Percentiles rank a stretch among this genome's conserved stretches.
Conservation (phyloP, 129 eudicot species). For the carrot (Daucus carota) region DNA sequence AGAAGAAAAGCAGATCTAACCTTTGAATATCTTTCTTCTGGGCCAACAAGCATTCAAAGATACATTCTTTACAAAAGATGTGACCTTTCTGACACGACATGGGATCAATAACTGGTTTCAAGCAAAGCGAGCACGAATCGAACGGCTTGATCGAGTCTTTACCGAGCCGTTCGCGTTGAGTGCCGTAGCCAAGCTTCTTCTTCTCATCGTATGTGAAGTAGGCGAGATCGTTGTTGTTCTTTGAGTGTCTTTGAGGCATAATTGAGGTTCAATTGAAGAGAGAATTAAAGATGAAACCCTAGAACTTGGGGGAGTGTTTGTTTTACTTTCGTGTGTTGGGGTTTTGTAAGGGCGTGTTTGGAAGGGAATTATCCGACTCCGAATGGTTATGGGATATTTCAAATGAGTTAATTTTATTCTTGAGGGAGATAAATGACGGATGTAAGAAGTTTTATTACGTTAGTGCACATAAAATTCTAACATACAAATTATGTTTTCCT, state of each 20-base stretch:
- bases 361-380: not conserved
- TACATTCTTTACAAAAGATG: conserved; percentile 89
- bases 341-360: not conserved
- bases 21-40: conserved; percentile 96
- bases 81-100: conserved; percentile 86
- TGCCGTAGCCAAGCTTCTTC: conserved; percentile 84
- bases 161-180: conserved; percentile 88
- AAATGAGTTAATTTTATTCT: no score
- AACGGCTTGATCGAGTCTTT: conserved; percentile 93
- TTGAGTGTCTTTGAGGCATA: conserved; percentile 99
- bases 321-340: not conserved
- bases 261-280: not conserved
- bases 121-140: conserved; percentile 72
- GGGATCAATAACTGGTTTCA: conserved; percentile 83
- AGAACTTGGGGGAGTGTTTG: not conserved
- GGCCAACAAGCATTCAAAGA: conserved; percentile 69
- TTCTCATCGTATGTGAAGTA: conserved; percentile 96
- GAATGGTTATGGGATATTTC: no score
- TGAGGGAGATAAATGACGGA: no score
- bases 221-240: conserved; percentile 94
- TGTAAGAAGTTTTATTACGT: no score
- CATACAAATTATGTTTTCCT: no score
- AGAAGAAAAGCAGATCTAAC: conserved; percentile 18
- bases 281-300: not conserved
- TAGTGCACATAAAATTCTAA: no score